These are phyloP conservation scores for Amphirosellinia nigrospora DNA, from an alignment of 495 filamentous ascomycete species.

Conservation along the genomic window DNA sequence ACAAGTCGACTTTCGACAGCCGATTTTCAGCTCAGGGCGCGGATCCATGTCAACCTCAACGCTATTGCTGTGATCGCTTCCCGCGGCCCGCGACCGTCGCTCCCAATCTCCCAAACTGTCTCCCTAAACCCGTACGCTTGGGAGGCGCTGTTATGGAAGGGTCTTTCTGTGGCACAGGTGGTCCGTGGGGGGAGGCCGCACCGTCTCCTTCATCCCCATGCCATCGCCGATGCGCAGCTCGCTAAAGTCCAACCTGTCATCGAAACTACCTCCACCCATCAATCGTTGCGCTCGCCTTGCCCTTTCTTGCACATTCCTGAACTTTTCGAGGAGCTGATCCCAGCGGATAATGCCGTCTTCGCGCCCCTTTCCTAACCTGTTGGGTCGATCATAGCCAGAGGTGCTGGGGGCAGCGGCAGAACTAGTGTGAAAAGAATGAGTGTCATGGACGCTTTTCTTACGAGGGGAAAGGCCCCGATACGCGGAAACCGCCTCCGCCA, in stretches of 20 bases:
- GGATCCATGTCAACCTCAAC: constrained; percentile 26
- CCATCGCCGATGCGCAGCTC: constrained; percentile 56
- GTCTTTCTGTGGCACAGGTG: constrained; percentile 52
- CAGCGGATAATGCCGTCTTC: constrained; percentile 87
- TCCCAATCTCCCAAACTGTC: constrained; percentile 69
- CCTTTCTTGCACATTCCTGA: constrained; percentile 84
- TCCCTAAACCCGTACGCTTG: constrained; percentile 69
- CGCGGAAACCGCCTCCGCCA: constrained; percentile 47
- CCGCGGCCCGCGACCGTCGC: constrained; percentile 68
- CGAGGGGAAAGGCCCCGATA: constrained; percentile 33
- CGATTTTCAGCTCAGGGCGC: background rate
- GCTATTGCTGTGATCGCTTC: constrained; percentile 50
- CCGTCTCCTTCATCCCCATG: constrained; percentile 42
- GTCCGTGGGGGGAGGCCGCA: constrained; percentile 37
- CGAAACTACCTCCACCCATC: constrained; percentile 39
- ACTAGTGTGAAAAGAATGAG: constrained; percentile 44
- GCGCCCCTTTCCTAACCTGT: constrained; percentile 75
- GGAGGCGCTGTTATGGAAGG: constrained; percentile 43
- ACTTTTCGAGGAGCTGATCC: constrained; percentile 96
- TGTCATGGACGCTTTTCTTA: constrained; percentile 39
- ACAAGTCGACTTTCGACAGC: background rate
- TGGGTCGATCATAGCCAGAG: constrained; percentile 75
- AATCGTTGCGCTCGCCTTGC: constrained; percentile 59
- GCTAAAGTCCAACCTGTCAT: constrained; percentile 46
- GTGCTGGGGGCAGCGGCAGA: constrained; percentile 52